These are phyloP conservation scores for Cercospora zeae-maydis DNA, from an alignment of 2,329 filamentous ascomycete species.

Conservation along the genomic window DNA sequence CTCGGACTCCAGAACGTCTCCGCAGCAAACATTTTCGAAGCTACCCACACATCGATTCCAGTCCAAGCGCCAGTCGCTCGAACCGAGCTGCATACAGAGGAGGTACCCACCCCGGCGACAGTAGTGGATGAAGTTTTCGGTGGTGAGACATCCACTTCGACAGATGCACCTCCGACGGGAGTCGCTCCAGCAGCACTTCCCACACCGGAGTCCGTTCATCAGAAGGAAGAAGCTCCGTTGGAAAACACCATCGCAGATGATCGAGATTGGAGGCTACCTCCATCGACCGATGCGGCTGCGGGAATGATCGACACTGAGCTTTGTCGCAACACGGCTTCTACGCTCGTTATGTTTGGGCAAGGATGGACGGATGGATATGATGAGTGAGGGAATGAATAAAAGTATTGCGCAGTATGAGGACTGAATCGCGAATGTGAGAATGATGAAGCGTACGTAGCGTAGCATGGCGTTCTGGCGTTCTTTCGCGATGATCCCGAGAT, in stretches of 20 bases:
- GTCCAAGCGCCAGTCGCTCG: not conserved
- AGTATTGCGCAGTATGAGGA: not conserved
- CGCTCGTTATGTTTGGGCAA: not conserved
- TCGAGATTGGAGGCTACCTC: not conserved
- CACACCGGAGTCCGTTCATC: not conserved
- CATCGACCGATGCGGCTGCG: not conserved
- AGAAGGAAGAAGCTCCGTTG: not conserved
- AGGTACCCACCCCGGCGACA: not conserved
- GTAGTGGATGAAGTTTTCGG: not conserved
- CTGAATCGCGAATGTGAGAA: not conserved
- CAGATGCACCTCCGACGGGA: not conserved
- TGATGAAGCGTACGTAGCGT: conserved; percentile 14
- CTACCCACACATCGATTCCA: not conserved
- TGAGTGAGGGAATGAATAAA: not conserved
- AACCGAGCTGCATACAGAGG: not conserved
- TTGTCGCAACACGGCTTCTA: not conserved
- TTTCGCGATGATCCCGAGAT: not conserved
- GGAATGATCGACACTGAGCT: not conserved
- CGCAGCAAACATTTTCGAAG: not conserved
- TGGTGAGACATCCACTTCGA: not conserved
- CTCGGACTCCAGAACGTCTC: not conserved
- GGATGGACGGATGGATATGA: not conserved
- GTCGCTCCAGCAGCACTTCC: not conserved
- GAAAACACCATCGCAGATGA: not conserved
- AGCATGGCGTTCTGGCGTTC: conserved; percentile 15